Base-by-base conservation (phyloP, 257 asterid genomes). In the Solanum lignicaule region DNA sequence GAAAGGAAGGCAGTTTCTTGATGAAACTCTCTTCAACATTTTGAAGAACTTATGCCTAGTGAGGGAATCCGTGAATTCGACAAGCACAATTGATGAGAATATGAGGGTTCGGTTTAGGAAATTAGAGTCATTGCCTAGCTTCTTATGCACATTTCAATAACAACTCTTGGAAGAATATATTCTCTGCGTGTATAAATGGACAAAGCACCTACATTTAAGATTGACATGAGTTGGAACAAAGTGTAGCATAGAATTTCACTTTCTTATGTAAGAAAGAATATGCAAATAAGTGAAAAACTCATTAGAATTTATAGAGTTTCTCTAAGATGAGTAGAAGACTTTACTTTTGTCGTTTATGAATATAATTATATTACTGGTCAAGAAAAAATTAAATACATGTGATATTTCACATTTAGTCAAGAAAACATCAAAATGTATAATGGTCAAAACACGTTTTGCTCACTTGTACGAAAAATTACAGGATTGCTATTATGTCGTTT, bases 31-130 rank as follows among this genome's bases (percentile, higher is more conserved):
- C 60, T 91, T 93, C 94, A 93, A 91, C 10, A 91, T 32, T 68
- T 88, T 91, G 87, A 91, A 90, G 73, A 94, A 92, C 25, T 86
- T 73, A 72, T 89, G 85, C 94, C 62, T 46, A n/a, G 36, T 3
- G 36, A 78, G 84, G 60, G 14, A n/a, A 38, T 23, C 29, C 3
- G 5, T 78, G 62, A 15, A 41, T 39, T 41, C 36, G 9, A 41
- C n/a, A 41, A 78, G 84, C 36, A 78, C n/a, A 78, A n/a, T 12
- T 39, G 43, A 39, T 78, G 62, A 39, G 62, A 78, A 41, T 39
- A 14, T 1, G 62, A 78, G 84, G 62, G 62, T 41, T 39, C 15
- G 62, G 8, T 78, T 78, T 78, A n/a, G 62, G 84, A 39, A 41
- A 78, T 25, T 78, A 39, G 36, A 39, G n/a, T 13, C 62, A 41